Conservation (phyloP, 495 filamentous ascomycete genomes). For the Aspergillus steynii region DNA sequence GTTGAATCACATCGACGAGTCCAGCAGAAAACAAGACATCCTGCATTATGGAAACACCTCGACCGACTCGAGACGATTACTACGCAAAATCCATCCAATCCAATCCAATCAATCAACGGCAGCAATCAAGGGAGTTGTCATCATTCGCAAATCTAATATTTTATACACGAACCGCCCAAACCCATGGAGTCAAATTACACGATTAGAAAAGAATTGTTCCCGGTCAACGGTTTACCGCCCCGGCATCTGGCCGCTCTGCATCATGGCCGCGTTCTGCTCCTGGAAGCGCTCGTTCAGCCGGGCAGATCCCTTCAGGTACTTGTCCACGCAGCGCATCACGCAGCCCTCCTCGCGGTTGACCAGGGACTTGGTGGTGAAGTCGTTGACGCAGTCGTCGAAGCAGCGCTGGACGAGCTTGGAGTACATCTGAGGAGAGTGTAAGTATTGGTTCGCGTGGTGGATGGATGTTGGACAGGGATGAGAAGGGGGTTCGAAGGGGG, state of each 20-base stretch:
- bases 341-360: slow-evolving; percentile 83
- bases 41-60: background rate
- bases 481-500: background rate
- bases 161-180: slow-evolving; percentile 18
- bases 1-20: background rate
- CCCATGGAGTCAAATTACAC: slow-evolving; percentile 14
- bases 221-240: slow-evolving; percentile 36
- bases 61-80: slow-evolving; percentile 6
- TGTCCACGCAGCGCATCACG: slow-evolving; percentile 90
- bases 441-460: background rate
- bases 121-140: slow-evolving; percentile 13
- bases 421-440: slow-evolving; percentile 69
- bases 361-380: slow-evolving; percentile 97
- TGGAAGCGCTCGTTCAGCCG: slow-evolving; percentile 88
- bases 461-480: background rate
- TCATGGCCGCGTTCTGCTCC: slow-evolving; percentile 89
- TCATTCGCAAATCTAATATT: slow-evolving; percentile 22
- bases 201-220: slow-evolving; percentile 3
- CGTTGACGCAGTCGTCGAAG: slow-evolving; percentile 95
- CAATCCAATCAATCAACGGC: too few relatives aligned
- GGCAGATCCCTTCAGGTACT: slow-evolving; percentile 85
- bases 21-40: background rate
- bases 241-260: slow-evolving; percentile 61
- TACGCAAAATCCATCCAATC: too few relatives aligned
- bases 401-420: slow-evolving; percentile 92